phyloP scores from a whole-genome alignment of 2,329 filamentous ascomycete species.

The Juglanconis sp. region DNA sequence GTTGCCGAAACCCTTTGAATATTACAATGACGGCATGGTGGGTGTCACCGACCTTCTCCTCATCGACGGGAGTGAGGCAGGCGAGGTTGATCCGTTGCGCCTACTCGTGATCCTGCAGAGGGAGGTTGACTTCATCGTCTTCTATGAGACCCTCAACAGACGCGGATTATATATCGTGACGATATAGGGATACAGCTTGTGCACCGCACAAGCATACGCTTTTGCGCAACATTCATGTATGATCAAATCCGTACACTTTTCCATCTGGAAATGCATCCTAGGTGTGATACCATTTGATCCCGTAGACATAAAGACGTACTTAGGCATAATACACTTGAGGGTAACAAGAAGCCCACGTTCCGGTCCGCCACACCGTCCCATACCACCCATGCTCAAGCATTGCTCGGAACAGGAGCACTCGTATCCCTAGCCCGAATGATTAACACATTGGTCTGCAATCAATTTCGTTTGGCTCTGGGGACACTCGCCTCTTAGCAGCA shows the following conservation, averaged over 20 bases:
- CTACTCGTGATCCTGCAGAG: conserved; percentile 27
- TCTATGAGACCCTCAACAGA: conserved; percentile 29
- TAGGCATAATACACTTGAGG: no score
- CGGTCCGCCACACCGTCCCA: no score
- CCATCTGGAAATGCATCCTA: no score
- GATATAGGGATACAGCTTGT: no score
- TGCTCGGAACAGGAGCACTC: not conserved
- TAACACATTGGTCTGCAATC: not conserved
- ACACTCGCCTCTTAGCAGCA: not conserved
- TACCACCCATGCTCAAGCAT: not conserved
- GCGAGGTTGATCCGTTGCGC: conserved; percentile 29
- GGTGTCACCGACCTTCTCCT: conserved; percentile 25
- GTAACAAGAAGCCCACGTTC: no score
- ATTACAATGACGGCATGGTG: conserved; percentile 26
- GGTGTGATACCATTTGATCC: no score
- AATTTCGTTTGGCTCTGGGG: not conserved
- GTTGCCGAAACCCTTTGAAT: conserved; percentile 30
- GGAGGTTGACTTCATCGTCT: conserved; percentile 28
- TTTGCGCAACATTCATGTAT: not conserved
- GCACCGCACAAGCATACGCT: no score
- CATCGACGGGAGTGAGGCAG: conserved; percentile 29
- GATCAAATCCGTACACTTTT: not conserved
- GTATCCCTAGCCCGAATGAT: not conserved
- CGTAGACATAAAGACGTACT: no score
- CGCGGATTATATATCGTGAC: conserved; percentile 12